A percentile compares a stretch with the other conserved stretches of the same genome.
Conservation (phyloP, 768 basidiomycete species). For the Multifurca ochricompacta region DNA sequence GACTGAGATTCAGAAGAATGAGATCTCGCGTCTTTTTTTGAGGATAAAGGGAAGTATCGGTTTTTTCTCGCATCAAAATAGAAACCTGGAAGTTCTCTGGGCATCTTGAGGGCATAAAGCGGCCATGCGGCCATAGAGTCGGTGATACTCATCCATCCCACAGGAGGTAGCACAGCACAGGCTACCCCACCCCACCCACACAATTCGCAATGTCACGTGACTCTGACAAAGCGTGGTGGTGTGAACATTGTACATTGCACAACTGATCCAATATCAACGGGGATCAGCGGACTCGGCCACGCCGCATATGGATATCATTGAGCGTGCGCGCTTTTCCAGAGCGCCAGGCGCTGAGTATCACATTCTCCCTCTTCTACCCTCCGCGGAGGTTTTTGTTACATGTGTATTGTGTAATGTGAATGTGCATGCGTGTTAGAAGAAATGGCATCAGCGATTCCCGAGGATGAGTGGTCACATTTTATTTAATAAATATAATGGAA, state of each 20-base stretch:
- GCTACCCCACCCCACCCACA: too few relatives aligned
- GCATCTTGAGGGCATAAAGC: constrained; percentile 15
- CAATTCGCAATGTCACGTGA: not conserved
- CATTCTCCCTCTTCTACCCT: too few relatives aligned
- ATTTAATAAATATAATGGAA: not conserved
- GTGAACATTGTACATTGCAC: too few relatives aligned
- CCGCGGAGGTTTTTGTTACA: too few relatives aligned
- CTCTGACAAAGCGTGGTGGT: not conserved
- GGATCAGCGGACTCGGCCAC: constrained; percentile 1
- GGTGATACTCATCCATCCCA: too few relatives aligned
- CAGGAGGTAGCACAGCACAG: too few relatives aligned
- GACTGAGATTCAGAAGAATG: not conserved
- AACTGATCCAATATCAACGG: constrained; percentile 4
- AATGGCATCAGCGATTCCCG: too few relatives aligned
- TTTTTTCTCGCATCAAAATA: constrained; percentile 23
- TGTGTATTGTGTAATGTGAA: too few relatives aligned
- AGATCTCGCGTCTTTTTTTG: constrained; percentile 2
- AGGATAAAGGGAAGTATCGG: constrained; percentile 25
- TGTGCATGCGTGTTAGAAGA: too few relatives aligned
- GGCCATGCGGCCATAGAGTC: not conserved
- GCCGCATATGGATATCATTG: not conserved
- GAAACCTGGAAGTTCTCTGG: constrained; percentile 25
- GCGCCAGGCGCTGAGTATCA: not conserved
- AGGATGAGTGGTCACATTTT: not conserved
- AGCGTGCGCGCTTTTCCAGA: not conserved